Percentiles rank a stretch among this genome's conserved stretches.
Conservation (phyloP, 805 yeast genomes). For the Starmerella potacharoeniae region DNA sequence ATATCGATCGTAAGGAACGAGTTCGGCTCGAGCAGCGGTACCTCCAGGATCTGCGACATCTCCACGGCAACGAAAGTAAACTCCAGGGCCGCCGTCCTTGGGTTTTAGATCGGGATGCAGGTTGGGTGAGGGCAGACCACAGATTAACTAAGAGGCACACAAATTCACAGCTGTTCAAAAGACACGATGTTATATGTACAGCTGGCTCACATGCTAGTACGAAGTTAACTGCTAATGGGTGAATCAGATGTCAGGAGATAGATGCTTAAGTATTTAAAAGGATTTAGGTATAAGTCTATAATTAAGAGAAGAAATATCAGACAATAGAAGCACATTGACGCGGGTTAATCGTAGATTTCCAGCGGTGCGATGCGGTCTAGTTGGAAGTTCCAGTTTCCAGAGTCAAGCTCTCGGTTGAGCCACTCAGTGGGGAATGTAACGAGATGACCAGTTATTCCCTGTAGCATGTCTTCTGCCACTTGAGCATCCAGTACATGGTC, state of each 20-base stretch:
- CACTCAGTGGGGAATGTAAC: constrained; percentile 90
- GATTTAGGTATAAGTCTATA: not conserved
- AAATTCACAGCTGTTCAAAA: not conserved
- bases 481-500: constrained; percentile 54
- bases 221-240: too few relatives aligned
- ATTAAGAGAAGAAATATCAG: not conserved
- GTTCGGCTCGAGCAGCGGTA: constrained; percentile 65
- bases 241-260: too few relatives aligned
- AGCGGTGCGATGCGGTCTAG: constrained; percentile 91
- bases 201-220: too few relatives aligned
- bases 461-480: constrained; percentile 62
- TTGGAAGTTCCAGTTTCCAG: constrained; percentile 87
- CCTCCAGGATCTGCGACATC: constrained; percentile 37
- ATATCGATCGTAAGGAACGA: constrained; percentile 81
- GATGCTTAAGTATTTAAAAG: too few relatives aligned
- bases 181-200: not conserved
- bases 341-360: constrained; percentile 65
- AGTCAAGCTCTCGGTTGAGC: constrained; percentile 73
- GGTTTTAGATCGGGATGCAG: not conserved
- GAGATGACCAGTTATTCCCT: constrained; percentile 70
- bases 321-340: not conserved
- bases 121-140: not conserved
- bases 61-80: not conserved
- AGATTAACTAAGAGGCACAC: not conserved
- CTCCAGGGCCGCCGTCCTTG: not conserved